Evolutionary conservation across 1,139 yeast genomes (phyloP).

Genomic region (Scheffersomyces titani): DNA sequence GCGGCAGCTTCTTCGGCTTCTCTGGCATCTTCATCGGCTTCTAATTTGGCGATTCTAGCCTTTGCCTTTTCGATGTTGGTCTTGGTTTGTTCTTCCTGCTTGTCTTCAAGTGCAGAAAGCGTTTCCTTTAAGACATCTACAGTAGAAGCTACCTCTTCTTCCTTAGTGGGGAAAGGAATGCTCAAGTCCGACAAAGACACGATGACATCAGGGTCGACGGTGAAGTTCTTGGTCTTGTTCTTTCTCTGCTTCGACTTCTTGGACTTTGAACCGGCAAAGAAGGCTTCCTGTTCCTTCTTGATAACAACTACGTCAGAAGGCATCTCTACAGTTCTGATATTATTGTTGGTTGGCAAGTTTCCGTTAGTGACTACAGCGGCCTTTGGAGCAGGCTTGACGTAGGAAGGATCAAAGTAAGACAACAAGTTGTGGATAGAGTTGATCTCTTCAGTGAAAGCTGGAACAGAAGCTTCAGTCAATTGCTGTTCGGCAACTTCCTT

Average conservation of each 20-base stretch:
- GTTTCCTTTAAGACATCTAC: constrained; percentile 73
- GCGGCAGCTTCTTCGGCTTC: constrained; percentile 25
- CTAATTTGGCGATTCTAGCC: constrained; percentile 70
- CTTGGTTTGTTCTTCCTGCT: constrained; percentile 82
- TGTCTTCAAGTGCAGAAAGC: constrained; percentile 64
- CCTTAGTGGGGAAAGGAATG: constrained; percentile 76
- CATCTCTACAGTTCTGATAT: constrained; percentile 55
- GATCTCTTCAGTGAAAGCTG: constrained; percentile 82
- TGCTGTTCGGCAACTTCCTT: constrained; percentile 67
- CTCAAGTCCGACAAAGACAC: constrained; percentile 76
- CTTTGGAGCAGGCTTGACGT: constrained; percentile 58
- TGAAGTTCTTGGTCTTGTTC: constrained; percentile 48
- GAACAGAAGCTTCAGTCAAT: constrained; percentile 69
- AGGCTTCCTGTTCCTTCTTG: constrained; percentile 64
- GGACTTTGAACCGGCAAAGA: constrained; percentile 48
- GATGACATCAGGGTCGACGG: constrained; percentile 80
- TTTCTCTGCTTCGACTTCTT: constrained; percentile 48
- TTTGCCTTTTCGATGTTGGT: constrained; percentile 74
- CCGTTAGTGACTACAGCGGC: constrained; percentile 31
- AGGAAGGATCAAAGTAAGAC: constrained; percentile 74
- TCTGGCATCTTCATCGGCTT: constrained; percentile 38
- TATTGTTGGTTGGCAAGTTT: constrained; percentile 21
- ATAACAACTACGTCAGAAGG: constrained; percentile 68
- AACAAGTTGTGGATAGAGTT: constrained; percentile 71
- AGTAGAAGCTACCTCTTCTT: constrained; percentile 71